These are phyloP conservation scores for Straminergon stramineum DNA, from an alignment of 225 moss, liverwort and hornwort species.

Conservation along the genomic window DNA sequence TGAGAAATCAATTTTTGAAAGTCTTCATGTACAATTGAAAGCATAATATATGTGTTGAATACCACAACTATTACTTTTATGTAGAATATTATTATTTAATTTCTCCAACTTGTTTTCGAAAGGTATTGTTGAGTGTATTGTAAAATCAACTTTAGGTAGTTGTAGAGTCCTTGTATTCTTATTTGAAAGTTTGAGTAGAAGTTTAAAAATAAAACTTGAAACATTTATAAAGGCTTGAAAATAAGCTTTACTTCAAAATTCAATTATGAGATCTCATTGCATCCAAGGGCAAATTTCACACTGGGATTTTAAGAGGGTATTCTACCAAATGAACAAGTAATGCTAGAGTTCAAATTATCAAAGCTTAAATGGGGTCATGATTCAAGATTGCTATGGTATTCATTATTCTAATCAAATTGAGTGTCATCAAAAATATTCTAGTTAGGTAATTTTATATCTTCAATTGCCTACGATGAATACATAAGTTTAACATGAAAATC, in stretches of 20 bases:
- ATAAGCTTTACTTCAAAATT: background rate
- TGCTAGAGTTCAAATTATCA: background rate
- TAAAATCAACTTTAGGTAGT: rapidly evolving
- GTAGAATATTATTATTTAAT: too few species aligned
- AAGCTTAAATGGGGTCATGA: background rate
- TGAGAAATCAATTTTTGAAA: too few species aligned
- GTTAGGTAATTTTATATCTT: rapidly evolving
- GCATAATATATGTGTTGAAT: background rate
- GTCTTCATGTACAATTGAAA: too few species aligned
- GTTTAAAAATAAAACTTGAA: background rate
- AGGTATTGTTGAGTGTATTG: rapidly evolving
- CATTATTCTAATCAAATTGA: background rate
- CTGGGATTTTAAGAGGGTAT: too few species aligned
- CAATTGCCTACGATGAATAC: background rate
- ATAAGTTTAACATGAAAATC: background rate
- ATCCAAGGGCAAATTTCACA: background rate
- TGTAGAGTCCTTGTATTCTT: background rate
- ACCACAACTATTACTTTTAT: too few species aligned
- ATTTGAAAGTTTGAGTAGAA: background rate
- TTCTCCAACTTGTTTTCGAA: too few species aligned
- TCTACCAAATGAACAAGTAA: background rate
- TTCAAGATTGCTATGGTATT: background rate
- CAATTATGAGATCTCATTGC: background rate
- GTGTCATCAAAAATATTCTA: background rate
- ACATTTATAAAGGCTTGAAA: background rate